Evolutionary conservation across 768 basidiomycete genomes (phyloP).

Genomic region (Strobilomyces dryophilus): DNA sequence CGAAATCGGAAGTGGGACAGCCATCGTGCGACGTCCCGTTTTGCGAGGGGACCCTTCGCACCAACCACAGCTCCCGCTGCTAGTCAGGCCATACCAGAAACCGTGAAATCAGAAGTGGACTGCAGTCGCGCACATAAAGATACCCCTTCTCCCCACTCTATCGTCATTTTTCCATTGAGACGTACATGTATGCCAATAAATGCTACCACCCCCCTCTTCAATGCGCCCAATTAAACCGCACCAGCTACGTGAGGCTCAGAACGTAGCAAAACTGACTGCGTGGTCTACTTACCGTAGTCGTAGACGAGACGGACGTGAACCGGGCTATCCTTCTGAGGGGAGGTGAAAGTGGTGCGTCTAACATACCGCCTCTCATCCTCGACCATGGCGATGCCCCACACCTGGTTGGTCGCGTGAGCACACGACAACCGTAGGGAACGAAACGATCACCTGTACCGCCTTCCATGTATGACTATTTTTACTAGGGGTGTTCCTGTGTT

Average conservation of each 20-base stretch:
- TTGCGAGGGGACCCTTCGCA: slow-evolving; percentile 36
- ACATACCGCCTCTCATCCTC: slow-evolving; percentile 57
- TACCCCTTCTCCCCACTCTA: background rate
- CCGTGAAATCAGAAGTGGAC: background rate
- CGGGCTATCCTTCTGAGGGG: slow-evolving; percentile 43
- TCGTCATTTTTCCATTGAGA: background rate
- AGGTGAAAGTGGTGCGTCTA: slow-evolving; percentile 60
- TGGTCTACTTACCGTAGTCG: slow-evolving; percentile 55
- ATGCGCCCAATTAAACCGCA: background rate
- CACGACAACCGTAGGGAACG: slow-evolving; percentile 6
- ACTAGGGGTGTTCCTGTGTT: background rate
- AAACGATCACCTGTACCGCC: slow-evolving; percentile 50
- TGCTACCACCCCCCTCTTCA: background rate
- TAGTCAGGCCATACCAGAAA: slow-evolving; percentile 10
- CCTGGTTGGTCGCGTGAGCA: slow-evolving; percentile 21
- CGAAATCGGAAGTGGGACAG: slow-evolving; percentile 31
- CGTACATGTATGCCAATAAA: background rate
- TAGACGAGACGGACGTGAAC: slow-evolving; percentile 58
- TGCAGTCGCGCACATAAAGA: no score
- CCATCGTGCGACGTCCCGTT: slow-evolving; percentile 43
- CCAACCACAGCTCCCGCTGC: slow-evolving; percentile 43
- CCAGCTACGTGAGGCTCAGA: slow-evolving; percentile 19
- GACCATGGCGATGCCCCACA: slow-evolving; percentile 63
- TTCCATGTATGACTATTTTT: background rate
- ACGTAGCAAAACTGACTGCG: background rate